These are phyloP conservation scores for Protea cynaroides DNA, from an alignment of 164 flowering plant species.

Conservation along the genomic window DNA sequence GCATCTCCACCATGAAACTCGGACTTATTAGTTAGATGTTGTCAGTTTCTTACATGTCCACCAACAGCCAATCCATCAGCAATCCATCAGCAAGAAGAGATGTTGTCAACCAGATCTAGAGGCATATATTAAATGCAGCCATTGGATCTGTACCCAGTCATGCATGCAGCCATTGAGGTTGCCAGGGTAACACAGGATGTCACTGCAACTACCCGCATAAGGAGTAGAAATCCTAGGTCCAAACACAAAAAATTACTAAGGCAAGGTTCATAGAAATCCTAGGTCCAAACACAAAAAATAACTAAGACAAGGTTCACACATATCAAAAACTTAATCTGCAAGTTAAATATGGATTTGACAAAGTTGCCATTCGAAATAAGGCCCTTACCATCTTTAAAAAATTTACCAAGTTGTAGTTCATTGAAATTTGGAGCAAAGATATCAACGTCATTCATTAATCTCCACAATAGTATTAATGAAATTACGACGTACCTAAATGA, in stretches of 20 bases:
- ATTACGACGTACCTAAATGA: slow-evolving; percentile 73
- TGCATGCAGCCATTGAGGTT: slow-evolving; percentile 89
- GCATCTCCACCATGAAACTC: too few relatives aligned
- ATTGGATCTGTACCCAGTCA: slow-evolving; percentile 68
- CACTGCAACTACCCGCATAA: slow-evolving; percentile 71
- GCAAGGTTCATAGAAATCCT: too few relatives aligned
- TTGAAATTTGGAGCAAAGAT: slow-evolving; percentile 68
- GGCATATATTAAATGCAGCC: slow-evolving; percentile 95
- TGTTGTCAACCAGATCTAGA: slow-evolving; percentile 88
- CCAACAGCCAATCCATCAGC: slow-evolving; percentile 87
- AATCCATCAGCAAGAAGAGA: slow-evolving; percentile 92
- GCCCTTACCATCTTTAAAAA: slow-evolving; percentile 71
- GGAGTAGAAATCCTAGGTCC: slow-evolving; percentile 50
- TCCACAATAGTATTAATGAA: slow-evolving; percentile 46
- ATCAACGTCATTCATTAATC: slow-evolving; percentile 50
- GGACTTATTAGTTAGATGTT: too few relatives aligned
- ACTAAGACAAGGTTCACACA: neutral
- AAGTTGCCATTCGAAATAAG: too few relatives aligned
- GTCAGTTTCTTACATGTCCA: slow-evolving; percentile 47
- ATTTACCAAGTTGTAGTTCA: slow-evolving; percentile 60
- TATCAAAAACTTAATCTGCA: too few relatives aligned
- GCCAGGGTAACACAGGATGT: slow-evolving; percentile 92
- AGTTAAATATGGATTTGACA: too few relatives aligned
- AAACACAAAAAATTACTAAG: neutral
- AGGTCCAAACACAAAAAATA: too few relatives aligned